Percentiles rank a stretch among this genome's conserved stretches.
phyloP scores from a whole-genome alignment of 2,329 filamentous ascomycete genomes.

The Neofusicoccum sp. region DNA sequence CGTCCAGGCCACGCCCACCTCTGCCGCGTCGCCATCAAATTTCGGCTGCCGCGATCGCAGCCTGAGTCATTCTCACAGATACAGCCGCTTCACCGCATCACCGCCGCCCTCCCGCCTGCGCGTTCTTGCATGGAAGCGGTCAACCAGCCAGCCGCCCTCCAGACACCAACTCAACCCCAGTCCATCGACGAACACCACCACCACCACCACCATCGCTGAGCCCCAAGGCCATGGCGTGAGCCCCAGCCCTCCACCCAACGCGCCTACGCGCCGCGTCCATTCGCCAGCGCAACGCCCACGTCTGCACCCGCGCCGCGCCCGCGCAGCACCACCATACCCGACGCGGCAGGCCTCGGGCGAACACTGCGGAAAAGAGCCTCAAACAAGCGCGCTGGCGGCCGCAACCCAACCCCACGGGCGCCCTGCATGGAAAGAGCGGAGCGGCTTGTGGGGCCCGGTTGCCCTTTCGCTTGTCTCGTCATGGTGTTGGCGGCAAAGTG shows the following conservation, averaged over 20 bases:
- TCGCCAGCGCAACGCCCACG: neutral
- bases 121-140: neutral
- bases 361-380: neutral
- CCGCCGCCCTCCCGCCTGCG: neutral
- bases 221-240: neutral
- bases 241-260: neutral
- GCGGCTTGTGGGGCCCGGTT: neutral
- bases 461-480: neutral
- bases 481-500: too few relatives aligned
- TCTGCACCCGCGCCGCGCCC: constrained; percentile 1
- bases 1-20: neutral
- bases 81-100: neutral
- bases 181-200: neutral
- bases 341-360: neutral
- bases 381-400: neutral
- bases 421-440: neutral
- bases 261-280: neutral
- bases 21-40: neutral
- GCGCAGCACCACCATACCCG: neutral
- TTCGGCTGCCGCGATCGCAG: neutral
- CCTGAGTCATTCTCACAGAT: neutral
- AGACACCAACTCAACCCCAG: neutral
- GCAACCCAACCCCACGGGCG: neutral
- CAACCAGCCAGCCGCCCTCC: neutral
- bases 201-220: neutral